These are phyloP conservation scores for Pestalotiopsis sp. DNA, from an alignment of 2,329 filamentous ascomycete species.

Conservation along the genomic window DNA sequence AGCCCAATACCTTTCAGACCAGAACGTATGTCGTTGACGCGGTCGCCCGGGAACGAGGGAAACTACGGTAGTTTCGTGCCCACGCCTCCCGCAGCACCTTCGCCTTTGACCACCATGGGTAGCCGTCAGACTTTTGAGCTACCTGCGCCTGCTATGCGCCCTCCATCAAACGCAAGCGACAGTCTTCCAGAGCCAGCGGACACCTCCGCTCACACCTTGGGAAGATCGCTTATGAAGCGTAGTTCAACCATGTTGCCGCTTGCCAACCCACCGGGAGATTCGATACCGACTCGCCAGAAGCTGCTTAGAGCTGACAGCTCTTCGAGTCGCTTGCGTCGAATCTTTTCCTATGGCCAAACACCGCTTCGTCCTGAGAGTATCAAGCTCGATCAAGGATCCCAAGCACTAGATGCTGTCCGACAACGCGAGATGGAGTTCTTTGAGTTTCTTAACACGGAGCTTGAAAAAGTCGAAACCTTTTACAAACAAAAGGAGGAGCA, in stretches of 20 bases:
- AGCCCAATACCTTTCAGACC: slow-evolving; percentile 24
- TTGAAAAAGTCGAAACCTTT: slow-evolving; percentile 91
- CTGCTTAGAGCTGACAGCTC: slow-evolving; percentile 13
- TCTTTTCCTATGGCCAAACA: slow-evolving; percentile 42
- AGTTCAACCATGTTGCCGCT: slow-evolving; percentile 37
- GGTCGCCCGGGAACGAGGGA: slow-evolving; percentile 37
- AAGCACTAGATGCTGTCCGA: slow-evolving; percentile 58
- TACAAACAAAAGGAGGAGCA: slow-evolving; percentile 89
- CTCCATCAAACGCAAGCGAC: slow-evolving; percentile 35
- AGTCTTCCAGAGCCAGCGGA: slow-evolving; percentile 18
- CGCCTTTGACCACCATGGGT: slow-evolving; percentile 21
- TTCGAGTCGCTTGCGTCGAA: slow-evolving; percentile 36
- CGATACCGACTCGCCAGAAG: slow-evolving; percentile 18
- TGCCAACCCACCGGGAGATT: background rate
- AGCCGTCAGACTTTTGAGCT: slow-evolving; percentile 50
- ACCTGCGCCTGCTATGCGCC: slow-evolving; percentile 54
- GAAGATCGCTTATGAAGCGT: slow-evolving; percentile 34
- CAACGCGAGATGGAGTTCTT: slow-evolving; percentile 84
- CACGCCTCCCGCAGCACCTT: slow-evolving; percentile 37
- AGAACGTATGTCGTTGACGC: slow-evolving; percentile 46
- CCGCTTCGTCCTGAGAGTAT: slow-evolving; percentile 36
- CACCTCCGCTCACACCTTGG: slow-evolving; percentile 19
- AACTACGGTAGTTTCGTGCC: slow-evolving; percentile 58
- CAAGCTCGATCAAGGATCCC: slow-evolving; percentile 44
- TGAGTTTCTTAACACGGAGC: slow-evolving; percentile 77